Evolutionary conservation across 2,329 filamentous ascomycete species (phyloP).

Genomic region (Fonsecaea monophora): DNA sequence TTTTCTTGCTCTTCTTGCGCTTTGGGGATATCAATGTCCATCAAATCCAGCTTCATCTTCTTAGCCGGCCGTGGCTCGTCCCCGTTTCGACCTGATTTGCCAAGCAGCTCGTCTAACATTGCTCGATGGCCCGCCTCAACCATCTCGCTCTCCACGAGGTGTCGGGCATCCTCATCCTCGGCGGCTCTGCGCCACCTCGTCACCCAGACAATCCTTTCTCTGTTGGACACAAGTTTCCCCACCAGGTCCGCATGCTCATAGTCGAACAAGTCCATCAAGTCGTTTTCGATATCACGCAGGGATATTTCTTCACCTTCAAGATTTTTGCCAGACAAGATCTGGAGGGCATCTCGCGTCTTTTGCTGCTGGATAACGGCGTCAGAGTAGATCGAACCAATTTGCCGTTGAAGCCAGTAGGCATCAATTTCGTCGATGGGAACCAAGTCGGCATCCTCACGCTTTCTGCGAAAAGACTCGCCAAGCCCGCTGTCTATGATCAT

Average conservation of each 20-base stretch:
- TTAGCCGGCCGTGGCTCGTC: conserved; percentile 68
- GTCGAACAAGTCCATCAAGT: conserved; percentile 97
- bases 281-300: conserved; percentile 93
- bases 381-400: conserved; percentile 85
- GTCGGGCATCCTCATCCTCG: conserved; percentile 73
- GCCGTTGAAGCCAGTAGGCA: conserved; percentile 94
- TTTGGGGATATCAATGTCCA: conserved; percentile 83
- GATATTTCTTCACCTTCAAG: conserved; percentile 80
- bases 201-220: conserved; percentile 94
- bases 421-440: conserved; percentile 90
- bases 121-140: conserved; percentile 81
- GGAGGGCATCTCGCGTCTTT: conserved; percentile 84
- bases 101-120: conserved; percentile 87
- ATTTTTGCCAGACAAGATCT: conserved; percentile 78
- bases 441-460: conserved; percentile 58
- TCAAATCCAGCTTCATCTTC: conserved; percentile 81
- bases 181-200: conserved; percentile 85
- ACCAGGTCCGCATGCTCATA: conserved; percentile 96
- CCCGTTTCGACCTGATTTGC: conserved; percentile 66
- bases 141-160: conserved; percentile 87
- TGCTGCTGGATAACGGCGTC: conserved; percentile 93
- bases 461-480: conserved; percentile 53
- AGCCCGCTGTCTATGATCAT: conserved; percentile 80
- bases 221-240: conserved; percentile 86
- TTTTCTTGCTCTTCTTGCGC: conserved; percentile 64